Evolutionary conservation across 78 protist genomes (phyloP), one percentile per base, ranked within the genome.

Genomic region (Dictyostelium citrinum): DNA sequence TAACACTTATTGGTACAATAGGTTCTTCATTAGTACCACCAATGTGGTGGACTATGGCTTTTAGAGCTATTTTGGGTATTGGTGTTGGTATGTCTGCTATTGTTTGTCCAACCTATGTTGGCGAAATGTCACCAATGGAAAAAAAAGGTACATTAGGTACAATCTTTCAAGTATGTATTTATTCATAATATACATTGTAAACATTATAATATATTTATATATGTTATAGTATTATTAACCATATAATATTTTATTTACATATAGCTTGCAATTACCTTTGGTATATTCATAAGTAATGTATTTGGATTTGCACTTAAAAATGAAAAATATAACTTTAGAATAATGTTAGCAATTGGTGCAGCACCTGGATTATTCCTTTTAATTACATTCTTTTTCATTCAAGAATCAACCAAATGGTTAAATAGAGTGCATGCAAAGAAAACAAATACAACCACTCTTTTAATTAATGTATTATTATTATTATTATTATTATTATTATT

Each of bases 61-160:
- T 41, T 41, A 58, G 91, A 61, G 37, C 64, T 11, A 72, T 84
- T 2, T 58, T 84, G 12, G 91, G 91, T 84, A 5, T 84, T 20
- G 82, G 83, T 75, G 91, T 84, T 27, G 91, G 91, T 58, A 29
- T 76, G 39, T 55, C 60, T 33, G 91, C 70, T 27, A 46, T 84
- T 11, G 82, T 84, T 31, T 84, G 91, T 55, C 91, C 91, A 24
- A 75, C 61, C 27, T 84, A 84, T 58, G 91, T 84, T 22, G 81
- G 76, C 27, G 91, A 84, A 67, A 75, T 84, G 76, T 14, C 82
- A 20, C 35, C 75, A 46, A 79, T 61, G 14, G 77, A 49, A 31
- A 70, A 61, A 10, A 84, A 84, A 75, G 91, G 91, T 37, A 74
- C 91, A 5, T 33, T 84, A 5, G 91, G 91, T 55, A 84, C 91